Base-by-base conservation (phyloP, 257 asterid species). In the Oldenlandia corymbosa region DNA sequence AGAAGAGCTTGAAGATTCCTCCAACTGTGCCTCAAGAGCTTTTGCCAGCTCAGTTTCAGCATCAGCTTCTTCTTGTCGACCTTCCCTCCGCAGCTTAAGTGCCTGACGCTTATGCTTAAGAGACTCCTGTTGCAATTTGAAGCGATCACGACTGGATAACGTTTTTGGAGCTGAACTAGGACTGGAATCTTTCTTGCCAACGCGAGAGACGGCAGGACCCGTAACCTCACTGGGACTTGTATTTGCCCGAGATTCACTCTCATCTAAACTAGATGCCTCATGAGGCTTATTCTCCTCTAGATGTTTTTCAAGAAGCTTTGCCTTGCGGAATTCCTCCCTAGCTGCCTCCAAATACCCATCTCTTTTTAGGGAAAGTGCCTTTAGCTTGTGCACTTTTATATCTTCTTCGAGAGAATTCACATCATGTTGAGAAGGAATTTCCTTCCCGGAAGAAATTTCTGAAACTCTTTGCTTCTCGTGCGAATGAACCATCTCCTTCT, bases 341-440 rank as follows among this genome's bases (percentile, higher is more conserved):
- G 99, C 99, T 78, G 87, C 96, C 10, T 79, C 80, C 64, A 90
- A 36, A 56, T 90, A 87, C 63, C 99, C 97, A 11, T 87, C 95
- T 73, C 97, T 83, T 82, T 93, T 93, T n/a, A 87, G 71, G 43
- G 89, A 73, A 41, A 93, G 49, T 23, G 99, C 99, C 73, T 75
- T 87, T 76, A 84, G 81, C 83, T 93, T 93, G 76, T 73, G 95
- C 45, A 81, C 84, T 71, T 85, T 58, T 72, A 93, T 84, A 68
- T 87, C 90, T 74, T 79, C 84, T 73, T 79, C 78, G 23, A 75
- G 71, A 49, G 85, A 67, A 72, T 53, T 57, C 41, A 41, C 57
- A 49, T 76, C 78, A 31, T 55, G 72, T 56, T 68, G 83, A 71
- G 87, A 55, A 65, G 53, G 72, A 52, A 67, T 65, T 32, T 58